phyloP scores from a whole-genome alignment of 1,284 basidiomycete species.

The Coniferiporia weirii region DNA sequence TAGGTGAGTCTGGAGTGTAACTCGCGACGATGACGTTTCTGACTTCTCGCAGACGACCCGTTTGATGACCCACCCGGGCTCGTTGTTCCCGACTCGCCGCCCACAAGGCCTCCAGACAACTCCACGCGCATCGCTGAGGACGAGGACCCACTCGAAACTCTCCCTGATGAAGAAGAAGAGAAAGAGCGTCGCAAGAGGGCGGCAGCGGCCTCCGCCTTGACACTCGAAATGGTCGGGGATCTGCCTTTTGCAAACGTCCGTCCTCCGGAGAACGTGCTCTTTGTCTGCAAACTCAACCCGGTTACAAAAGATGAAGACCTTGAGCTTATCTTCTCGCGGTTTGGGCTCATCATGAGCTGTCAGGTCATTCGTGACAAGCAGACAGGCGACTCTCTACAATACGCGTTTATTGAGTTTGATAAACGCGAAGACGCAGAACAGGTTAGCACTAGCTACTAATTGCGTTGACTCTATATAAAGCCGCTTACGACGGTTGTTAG shows the following conservation, averaged over 20 bases:
- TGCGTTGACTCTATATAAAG: background rate
- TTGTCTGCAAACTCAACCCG: slow-evolving; percentile 97
- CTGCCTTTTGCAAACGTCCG: slow-evolving; percentile 96
- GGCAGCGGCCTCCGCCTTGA: slow-evolving; percentile 88
- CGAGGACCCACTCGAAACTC: slow-evolving; percentile 74
- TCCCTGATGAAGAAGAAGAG: slow-evolving; percentile 82
- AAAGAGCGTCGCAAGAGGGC: slow-evolving; percentile 75
- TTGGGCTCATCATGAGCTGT: slow-evolving; percentile 94
- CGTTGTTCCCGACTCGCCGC: slow-evolving; percentile 68
- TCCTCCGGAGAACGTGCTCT: slow-evolving; percentile 97
- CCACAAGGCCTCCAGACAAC: slow-evolving; percentile 76
- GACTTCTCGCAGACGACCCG: slow-evolving; percentile 71
- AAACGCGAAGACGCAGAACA: slow-evolving; percentile 89
- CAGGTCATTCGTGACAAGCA: slow-evolving; percentile 95
- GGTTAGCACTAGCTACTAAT: slow-evolving; percentile 39
- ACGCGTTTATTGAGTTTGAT: slow-evolving; percentile 99
- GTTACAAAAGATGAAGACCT: slow-evolving; percentile 95
- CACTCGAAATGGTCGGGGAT: slow-evolving; percentile 99
- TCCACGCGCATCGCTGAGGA: slow-evolving; percentile 87
- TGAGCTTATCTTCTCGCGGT: slow-evolving; percentile 95
- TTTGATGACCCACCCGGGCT: slow-evolving; percentile 84
- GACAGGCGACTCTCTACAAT: slow-evolving; percentile 94
- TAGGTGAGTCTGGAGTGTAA: slow-evolving; percentile 54
- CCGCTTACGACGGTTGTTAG: slow-evolving; percentile 31
- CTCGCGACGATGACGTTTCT: background rate